Base-by-base conservation (phyloP, 2,329 filamentous ascomycete species). In the Phoma sp. region DNA sequence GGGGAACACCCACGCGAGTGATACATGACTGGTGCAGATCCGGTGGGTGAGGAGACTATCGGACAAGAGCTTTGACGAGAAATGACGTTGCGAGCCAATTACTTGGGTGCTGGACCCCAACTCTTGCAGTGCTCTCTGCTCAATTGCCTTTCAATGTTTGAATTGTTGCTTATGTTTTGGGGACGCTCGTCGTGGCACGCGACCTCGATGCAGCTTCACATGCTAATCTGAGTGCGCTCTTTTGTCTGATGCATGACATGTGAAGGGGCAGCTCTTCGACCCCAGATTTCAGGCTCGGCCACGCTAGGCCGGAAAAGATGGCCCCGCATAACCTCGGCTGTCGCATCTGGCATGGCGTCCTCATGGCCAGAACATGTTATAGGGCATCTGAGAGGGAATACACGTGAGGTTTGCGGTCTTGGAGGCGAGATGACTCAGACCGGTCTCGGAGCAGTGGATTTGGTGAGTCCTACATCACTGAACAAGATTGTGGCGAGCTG, bases 21-120 rank as follows among this genome's bases (percentile, higher is more conserved):
- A 55, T 50, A 25, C 37, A 24, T 55, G 52, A 55, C 46, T 55
- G 47, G 46, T 49, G 52, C 47, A 47, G 42, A 55, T 55, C 52
- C 37, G 52, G 42, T 55, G 46, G 41, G 18, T 51, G 64, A 59
- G 64, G 58, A 64, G 65, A 64, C 59, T 50, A 64, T 57, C 63
- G 62, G 61, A 62, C 35, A 52, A 29, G 25, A 50, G 41, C 53
- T 41, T 53, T 57, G 58, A 62, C 61, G 60, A 55, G 60, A 44
- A 29, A 72, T 72, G 69, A 72, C 69, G 69, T 71, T 70, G 40
- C 40, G 14, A 61, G 68, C 68, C 66, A 71, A 68, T 71, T 58
- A 59, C 64, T 69, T 69, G 62, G 55, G 22, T 27, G 40, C 37
- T 38, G 25, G 25, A 33, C 46, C 43, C 13, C 52, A 18, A 22